These are phyloP conservation scores for Trichoderma atroviride DNA, from an alignment of 2,329 filamentous ascomycete species.

Conservation along the genomic window DNA sequence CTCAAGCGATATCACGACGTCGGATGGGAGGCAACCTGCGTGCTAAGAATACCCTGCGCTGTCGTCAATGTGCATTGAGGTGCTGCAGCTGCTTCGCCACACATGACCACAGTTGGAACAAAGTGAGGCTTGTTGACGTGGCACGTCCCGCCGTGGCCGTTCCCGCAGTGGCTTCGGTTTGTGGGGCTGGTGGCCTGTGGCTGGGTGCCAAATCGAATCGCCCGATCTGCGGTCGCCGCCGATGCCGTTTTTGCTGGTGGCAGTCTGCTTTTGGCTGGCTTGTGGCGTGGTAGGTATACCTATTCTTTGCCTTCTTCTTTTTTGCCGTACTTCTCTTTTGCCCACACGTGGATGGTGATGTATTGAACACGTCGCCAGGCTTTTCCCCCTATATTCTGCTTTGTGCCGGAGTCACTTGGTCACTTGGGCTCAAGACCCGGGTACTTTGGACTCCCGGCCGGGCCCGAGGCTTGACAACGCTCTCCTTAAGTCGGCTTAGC, in stretches of 20 bases:
- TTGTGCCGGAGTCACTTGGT: conserved; percentile 34
- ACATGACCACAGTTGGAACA: conserved; percentile 29
- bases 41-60: background rate
- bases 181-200: conserved; percentile 29
- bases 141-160: conserved; percentile 42
- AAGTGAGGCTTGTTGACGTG: conserved; percentile 52
- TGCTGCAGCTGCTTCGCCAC: conserved; percentile 26
- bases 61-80: background rate
- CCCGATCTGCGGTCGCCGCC: background rate
- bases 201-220: conserved; percentile 24
- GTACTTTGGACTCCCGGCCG: conserved; percentile 36
- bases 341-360: background rate
- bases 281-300: background rate
- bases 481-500: conserved; percentile 31
- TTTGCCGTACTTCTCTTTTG: too few species aligned
- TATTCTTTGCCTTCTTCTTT: too few species aligned
- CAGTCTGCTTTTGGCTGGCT: background rate
- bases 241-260: conserved; percentile 1
- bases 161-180: conserved; percentile 29
- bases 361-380: background rate
- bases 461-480: conserved; percentile 33
- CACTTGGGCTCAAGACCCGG: conserved; percentile 35
- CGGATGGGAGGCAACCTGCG: conserved; percentile 28
- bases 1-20: background rate
- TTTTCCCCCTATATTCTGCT: background rate